Evolutionary conservation across 2,329 filamentous ascomycete species (phyloP).

Genomic region (Elsinoe batatas): DNA sequence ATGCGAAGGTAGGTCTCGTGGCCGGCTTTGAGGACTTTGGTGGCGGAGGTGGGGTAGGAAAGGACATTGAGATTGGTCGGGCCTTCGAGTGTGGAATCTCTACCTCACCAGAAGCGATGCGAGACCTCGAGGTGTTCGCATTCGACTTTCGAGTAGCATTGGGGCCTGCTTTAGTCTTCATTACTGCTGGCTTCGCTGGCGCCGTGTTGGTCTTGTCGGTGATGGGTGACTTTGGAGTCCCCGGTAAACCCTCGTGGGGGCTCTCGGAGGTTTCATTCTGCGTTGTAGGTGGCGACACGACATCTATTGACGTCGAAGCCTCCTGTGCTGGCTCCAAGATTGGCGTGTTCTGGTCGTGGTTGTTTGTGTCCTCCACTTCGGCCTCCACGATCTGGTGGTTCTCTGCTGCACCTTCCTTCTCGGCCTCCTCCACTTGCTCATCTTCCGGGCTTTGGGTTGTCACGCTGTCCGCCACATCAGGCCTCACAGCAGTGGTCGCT

Average conservation of each 20-base stretch:
- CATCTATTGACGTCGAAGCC: too few relatives aligned
- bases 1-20: slow-evolving; percentile 41
- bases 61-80: slow-evolving; percentile 39
- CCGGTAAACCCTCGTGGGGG: too few relatives aligned
- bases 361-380: not conserved
- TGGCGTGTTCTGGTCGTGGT: not conserved
- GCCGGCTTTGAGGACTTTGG: slow-evolving; percentile 42
- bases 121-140: not conserved
- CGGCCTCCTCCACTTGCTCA: slow-evolving; percentile 43
- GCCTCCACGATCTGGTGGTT: slow-evolving; percentile 19
- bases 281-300: not conserved
- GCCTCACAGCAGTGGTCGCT: not conserved
- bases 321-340: too few relatives aligned
- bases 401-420: slow-evolving; percentile 29
- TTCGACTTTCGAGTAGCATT: not conserved
- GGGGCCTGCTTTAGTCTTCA: not conserved
- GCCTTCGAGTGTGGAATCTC: slow-evolving; percentile 33
- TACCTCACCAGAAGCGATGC: slow-evolving; percentile 18
- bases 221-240: too few relatives aligned
- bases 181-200: slow-evolving; percentile 21
- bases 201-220: slow-evolving; percentile 4
- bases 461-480: not conserved
- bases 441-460: slow-evolving; percentile 30
- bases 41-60: slow-evolving; percentile 37
- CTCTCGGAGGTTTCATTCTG: not conserved